Conservation (phyloP, 495 filamentous ascomycete species). For the Penicillium manginii region DNA sequence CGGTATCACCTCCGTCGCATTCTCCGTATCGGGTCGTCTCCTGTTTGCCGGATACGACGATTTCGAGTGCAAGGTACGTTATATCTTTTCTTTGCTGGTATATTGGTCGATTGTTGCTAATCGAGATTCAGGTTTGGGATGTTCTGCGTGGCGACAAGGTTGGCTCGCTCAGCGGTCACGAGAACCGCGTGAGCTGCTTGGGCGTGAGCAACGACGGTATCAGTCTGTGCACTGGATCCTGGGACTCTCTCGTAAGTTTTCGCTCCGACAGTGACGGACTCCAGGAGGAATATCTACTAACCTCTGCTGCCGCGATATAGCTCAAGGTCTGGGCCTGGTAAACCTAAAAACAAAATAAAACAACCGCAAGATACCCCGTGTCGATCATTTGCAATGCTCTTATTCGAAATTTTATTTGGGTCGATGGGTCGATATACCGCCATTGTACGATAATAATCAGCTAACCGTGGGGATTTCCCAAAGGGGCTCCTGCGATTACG, state of each 20-base stretch:
- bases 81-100: not conserved
- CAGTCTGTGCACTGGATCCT: constrained; percentile 98
- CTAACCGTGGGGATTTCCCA: constrained; percentile 29
- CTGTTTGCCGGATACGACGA: constrained; percentile 98
- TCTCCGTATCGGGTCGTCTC: constrained; percentile 93
- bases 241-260: constrained; percentile 92
- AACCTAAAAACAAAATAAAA: constrained; percentile 35
- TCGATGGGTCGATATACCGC: constrained; percentile 42
- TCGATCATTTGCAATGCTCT: constrained; percentile 50
- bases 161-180: constrained; percentile 92
- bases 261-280: constrained; percentile 3
- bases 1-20: constrained; percentile 97
- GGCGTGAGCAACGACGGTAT: constrained; percentile 99
- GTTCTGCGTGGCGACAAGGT: constrained; percentile 95
- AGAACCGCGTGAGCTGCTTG: constrained; percentile 97
- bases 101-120: constrained; percentile 20
- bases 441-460: constrained; percentile 53
- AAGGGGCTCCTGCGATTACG: constrained; percentile 36
- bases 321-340: constrained; percentile 89
- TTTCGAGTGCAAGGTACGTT: constrained; percentile 96
- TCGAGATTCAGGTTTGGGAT: constrained; percentile 82
- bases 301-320: constrained; percentile 42
- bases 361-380: constrained; percentile 51
- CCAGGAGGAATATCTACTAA: constrained; percentile 18
- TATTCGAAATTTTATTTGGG: constrained; percentile 41